Evolutionary conservation across 2,329 filamentous ascomycete genomes (phyloP), one percentile per base, ranked within the genome.

Genomic region (Coleophoma crateriformis): DNA sequence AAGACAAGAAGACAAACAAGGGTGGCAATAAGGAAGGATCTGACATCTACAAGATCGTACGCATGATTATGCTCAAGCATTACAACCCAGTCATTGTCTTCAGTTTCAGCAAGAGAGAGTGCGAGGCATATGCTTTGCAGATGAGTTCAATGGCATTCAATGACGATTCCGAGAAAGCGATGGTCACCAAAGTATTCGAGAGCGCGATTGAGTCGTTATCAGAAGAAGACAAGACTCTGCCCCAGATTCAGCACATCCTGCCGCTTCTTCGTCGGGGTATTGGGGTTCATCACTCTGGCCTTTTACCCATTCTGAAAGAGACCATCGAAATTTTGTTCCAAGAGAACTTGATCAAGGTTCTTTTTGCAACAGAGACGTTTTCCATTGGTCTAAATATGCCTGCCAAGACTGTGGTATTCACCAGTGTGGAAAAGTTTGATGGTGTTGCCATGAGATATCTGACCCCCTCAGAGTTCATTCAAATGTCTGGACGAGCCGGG

Each of bases 301-400:
- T 99, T 41, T 76, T 99, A 46, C 94, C 94, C 0, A 97, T 99
- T 59, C 73, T 99, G 50, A 99, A 99, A 71, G 94, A 99, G 70
- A 96, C 92, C 0, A 97, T 99, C 57, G 94, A 99, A 73, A 99
- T 99, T 67, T 75, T 99, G 39, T 99, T 99, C 77, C 94, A 99
- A 65, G 94, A 99, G 70, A 91, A 91, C 46, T 73, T 99, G 39
- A 96, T 99, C 75, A 99, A 99, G 71, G 92, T 97, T 10, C 77
- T 99, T 1, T 97, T 99, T 54, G 94, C 94, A 0, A 99, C 94
- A 0, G 95, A 99, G 68, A 99, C 94, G 1, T 99, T 99, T 71
- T 97, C 94, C 4, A 99, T 99, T 57, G 94, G 94, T 52, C 72
- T 99, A 51, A 99, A 99, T 76, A 97, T 99, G 94, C 94, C 94